phyloP scores from a whole-genome alignment of 345 rosid genomes.

The Microthlaspi erraticum region DNA sequence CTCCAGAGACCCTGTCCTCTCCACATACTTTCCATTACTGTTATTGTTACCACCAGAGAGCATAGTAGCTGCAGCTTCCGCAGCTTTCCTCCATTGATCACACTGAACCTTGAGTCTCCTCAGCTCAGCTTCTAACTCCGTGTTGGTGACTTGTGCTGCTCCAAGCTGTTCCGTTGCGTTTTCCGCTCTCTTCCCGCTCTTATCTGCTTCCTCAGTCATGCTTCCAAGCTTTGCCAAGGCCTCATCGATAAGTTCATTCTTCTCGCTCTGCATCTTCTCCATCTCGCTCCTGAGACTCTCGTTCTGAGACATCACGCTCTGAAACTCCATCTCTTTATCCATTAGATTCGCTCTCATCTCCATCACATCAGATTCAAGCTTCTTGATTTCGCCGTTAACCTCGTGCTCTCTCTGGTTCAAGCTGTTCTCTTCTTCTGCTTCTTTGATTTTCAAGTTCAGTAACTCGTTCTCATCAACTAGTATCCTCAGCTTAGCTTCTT shows the following conservation, averaged over 20 bases:
- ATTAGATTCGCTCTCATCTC: slow-evolving; percentile 58
- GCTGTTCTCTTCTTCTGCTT: slow-evolving; percentile 39
- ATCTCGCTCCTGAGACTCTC: slow-evolving; percentile 62
- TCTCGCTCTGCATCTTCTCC: slow-evolving; percentile 57
- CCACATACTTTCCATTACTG: slow-evolving; percentile 60
- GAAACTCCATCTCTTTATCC: slow-evolving; percentile 63
- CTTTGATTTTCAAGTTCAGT: slow-evolving; percentile 53
- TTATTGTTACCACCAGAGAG: slow-evolving; percentile 69
- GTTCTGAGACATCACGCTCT: slow-evolving; percentile 53
- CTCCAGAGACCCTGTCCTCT: slow-evolving; percentile 67
- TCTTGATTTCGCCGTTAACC: slow-evolving; percentile 54
- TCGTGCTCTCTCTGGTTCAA: slow-evolving; percentile 49
- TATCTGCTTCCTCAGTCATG: slow-evolving; percentile 73
- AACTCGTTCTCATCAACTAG: slow-evolving; percentile 56
- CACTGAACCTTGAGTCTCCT: slow-evolving; percentile 94
- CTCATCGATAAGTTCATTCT: slow-evolving; percentile 57
- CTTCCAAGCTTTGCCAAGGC: slow-evolving; percentile 65
- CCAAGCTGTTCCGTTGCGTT: slow-evolving; percentile 69
- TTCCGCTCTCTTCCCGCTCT: slow-evolving; percentile 67
- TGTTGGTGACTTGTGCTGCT: slow-evolving; percentile 71
- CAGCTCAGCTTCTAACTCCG: slow-evolving; percentile 82
- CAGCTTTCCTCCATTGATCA: slow-evolving; percentile 99
- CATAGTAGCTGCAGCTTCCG: slow-evolving; percentile 93
- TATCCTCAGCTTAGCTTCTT: slow-evolving; percentile 63
- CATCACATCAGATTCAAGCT: slow-evolving; percentile 56